These are phyloP conservation scores for Cladosporium colombiae DNA, from an alignment of 2,329 filamentous ascomycete genomes.

Conservation along the genomic window DNA sequence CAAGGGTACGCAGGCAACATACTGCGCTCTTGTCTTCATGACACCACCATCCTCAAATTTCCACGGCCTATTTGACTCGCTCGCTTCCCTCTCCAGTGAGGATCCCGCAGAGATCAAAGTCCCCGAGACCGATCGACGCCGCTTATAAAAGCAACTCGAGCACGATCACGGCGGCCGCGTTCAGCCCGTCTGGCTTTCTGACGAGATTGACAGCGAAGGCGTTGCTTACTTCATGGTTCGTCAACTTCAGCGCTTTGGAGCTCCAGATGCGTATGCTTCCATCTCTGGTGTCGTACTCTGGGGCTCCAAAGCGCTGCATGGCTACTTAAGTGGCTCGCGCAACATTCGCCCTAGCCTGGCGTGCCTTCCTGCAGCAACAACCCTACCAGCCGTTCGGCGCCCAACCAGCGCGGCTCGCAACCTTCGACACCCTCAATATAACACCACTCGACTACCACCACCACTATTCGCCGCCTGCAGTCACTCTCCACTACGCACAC, in stretches of 20 bases:
- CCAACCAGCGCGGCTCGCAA: neutral
- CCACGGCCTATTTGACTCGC: slow-evolving; percentile 93
- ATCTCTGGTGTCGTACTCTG: neutral
- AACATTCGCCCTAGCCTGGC: neutral
- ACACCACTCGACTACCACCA: neutral
- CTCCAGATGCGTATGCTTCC: neutral
- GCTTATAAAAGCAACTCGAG: slow-evolving; percentile 74
- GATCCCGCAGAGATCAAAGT: slow-evolving; percentile 70
- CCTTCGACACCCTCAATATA: neutral
- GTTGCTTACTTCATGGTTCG: slow-evolving; percentile 60
- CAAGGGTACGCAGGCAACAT: neutral
- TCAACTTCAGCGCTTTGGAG: neutral
- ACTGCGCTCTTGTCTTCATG: too few relatives aligned
- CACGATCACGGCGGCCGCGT: slow-evolving; percentile 75
- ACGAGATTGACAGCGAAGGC: slow-evolving; percentile 69
- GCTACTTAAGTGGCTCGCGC: too few relatives aligned
- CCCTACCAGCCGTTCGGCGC: neutral
- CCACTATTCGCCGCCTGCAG: neutral
- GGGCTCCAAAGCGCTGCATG: neutral
- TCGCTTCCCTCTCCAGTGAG: slow-evolving; percentile 82
- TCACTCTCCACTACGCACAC: too few relatives aligned
- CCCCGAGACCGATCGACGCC: slow-evolving; percentile 66
- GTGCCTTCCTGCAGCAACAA: neutral
- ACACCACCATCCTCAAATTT: too few relatives aligned
- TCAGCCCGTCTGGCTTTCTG: slow-evolving; percentile 84